A percentile compares a stretch with the other conserved stretches of the same genome.
Evolutionary conservation across 2,329 filamentous ascomycete genomes (phyloP).

Genomic region (Claviceps sp.): DNA sequence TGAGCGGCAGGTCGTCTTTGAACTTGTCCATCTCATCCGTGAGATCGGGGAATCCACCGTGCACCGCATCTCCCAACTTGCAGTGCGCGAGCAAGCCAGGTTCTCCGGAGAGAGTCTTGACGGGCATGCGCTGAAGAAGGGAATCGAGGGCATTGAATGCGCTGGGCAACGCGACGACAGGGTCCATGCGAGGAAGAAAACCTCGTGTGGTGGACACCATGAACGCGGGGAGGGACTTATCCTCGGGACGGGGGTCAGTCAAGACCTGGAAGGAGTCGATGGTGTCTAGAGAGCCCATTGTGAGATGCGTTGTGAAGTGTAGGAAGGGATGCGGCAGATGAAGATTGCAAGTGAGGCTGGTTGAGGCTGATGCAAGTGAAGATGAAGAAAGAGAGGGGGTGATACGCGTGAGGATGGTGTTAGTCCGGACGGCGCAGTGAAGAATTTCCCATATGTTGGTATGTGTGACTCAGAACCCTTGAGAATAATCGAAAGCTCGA

Average conservation of each 20-base stretch:
- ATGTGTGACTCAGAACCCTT: not conserved
- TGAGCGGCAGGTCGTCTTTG: constrained; percentile 57
- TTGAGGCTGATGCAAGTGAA: not conserved
- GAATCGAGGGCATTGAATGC: constrained; percentile 63
- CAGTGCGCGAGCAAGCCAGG: constrained; percentile 66
- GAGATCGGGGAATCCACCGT: constrained; percentile 63
- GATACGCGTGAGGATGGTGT: no score
- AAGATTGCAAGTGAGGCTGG: not conserved
- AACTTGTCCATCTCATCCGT: constrained; percentile 60
- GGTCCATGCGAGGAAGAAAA: constrained; percentile 57
- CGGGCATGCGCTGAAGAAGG: constrained; percentile 64
- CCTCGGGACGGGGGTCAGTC: constrained; percentile 46
- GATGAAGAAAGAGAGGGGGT: not conserved
- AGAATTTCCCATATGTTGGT: not conserved
- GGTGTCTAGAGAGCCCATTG: constrained; percentile 28
- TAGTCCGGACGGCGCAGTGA: no score
- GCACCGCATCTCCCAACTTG: constrained; percentile 61
- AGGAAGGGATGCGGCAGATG: no score
- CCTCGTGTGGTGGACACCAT: constrained; percentile 66
- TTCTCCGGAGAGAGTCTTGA: constrained; percentile 57
- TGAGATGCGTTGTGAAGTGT: constrained; percentile 6
- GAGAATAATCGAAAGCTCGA: not conserved
- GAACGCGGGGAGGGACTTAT: constrained; percentile 56
- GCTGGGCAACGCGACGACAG: constrained; percentile 49
- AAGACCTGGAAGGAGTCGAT: constrained; percentile 43